A percentile compares a stretch with the other conserved stretches of the same genome.
phyloP scores from a whole-genome alignment of 202 grass and related monocot genomes.

The Bolboschoenoplectus hybrid region DNA sequence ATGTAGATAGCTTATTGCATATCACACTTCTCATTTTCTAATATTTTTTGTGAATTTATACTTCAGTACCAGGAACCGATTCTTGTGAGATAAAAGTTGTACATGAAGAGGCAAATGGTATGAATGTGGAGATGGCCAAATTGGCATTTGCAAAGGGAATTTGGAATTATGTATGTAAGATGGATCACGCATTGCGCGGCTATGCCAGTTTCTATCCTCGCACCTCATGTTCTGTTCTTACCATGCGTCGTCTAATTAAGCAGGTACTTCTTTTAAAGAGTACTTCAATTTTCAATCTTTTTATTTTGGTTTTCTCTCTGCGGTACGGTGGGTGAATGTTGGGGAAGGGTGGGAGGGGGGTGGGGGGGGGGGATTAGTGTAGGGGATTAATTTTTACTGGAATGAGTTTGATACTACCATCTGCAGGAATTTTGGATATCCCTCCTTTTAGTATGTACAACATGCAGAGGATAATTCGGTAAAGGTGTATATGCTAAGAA shows the following conservation, averaged over 20 bases:
- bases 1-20: neutral
- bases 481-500: neutral
- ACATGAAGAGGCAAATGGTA: slow-evolving; percentile 86
- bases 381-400: too few relatives aligned
- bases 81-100: slow-evolving; percentile 82
- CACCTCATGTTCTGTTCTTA: slow-evolving; percentile 53
- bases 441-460: neutral
- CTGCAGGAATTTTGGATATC: neutral
- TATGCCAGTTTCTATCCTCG: slow-evolving; percentile 52
- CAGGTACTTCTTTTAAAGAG: slow-evolving; percentile 62
- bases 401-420: neutral
- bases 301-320: neutral
- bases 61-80: slow-evolving; percentile 73
- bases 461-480: neutral
- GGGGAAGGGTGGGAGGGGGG: too few relatives aligned
- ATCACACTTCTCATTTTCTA: slow-evolving; percentile 4
- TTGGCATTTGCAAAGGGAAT: slow-evolving; percentile 91
- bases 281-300: slow-evolving; percentile 19
- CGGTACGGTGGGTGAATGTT: neutral
- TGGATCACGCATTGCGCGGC: slow-evolving; percentile 75
- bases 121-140: slow-evolving; percentile 93
- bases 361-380: too few relatives aligned
- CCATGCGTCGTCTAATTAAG: slow-evolving; percentile 68
- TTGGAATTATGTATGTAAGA: slow-evolving; percentile 91
- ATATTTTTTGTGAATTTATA: slow-evolving; percentile 28